phyloP scores from a whole-genome alignment of 1,139 yeast species.

The Suhomyces bokatorum region DNA sequence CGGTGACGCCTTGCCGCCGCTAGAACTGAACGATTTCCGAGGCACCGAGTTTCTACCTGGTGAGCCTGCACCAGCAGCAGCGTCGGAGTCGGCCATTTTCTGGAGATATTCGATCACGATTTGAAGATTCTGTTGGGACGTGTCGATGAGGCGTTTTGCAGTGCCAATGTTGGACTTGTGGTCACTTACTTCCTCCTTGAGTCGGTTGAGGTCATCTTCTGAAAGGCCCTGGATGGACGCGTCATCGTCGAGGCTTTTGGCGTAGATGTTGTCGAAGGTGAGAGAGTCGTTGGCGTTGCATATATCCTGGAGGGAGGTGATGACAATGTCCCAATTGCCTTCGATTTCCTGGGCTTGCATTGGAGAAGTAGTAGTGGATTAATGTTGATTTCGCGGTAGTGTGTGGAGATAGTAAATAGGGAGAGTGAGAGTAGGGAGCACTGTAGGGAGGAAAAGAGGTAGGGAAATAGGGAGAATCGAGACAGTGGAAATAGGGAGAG shows the following conservation, averaged over 20 bases:
- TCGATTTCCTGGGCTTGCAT: conserved; percentile 8
- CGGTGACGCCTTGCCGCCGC: conserved; percentile 12
- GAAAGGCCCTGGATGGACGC: conserved; percentile 22
- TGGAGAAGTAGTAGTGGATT: neutral
- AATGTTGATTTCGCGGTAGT: neutral
- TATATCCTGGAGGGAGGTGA: conserved; percentile 66
- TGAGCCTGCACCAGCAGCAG: conserved; percentile 5
- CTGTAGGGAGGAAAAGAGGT: no score
- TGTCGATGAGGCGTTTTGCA: conserved; percentile 48
- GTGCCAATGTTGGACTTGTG: conserved; percentile 62
- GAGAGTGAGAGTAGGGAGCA: neutral
- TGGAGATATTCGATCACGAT: conserved; percentile 32
- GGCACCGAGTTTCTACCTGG: conserved; percentile 2
- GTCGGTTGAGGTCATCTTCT: conserved; percentile 40
- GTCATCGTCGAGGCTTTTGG: conserved; percentile 24
- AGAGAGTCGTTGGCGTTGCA: conserved; percentile 60
- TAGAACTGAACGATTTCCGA: conserved; percentile 8
- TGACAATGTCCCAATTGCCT: conserved; percentile 69
- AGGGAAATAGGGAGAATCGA: no score
- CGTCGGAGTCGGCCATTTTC: conserved; percentile 9
- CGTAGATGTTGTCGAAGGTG: conserved; percentile 49
- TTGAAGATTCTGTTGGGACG: conserved; percentile 41
- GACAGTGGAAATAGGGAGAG: no score
- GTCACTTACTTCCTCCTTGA: conserved; percentile 43
- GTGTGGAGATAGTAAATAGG: neutral